phyloP scores from a whole-genome alignment of 2,329 filamentous ascomycete genomes.

The Lachnellula cervina region DNA sequence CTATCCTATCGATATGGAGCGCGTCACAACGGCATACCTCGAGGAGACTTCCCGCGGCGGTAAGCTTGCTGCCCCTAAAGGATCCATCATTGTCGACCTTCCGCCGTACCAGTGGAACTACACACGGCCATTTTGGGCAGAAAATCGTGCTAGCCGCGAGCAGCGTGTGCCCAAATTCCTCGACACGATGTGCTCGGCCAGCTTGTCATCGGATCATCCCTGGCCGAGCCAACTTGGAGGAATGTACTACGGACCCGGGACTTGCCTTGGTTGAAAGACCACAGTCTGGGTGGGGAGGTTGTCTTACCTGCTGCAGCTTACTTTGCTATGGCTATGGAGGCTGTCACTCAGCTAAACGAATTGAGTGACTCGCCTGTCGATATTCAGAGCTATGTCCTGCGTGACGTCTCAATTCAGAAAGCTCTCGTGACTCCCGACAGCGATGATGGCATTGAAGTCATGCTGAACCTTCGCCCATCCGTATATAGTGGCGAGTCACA shows the following conservation, averaged over 20 bases:
- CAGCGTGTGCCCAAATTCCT: conserved; percentile 34
- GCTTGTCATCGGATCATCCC: conserved; percentile 3
- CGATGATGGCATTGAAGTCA: conserved; percentile 4
- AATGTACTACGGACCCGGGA: conserved; percentile 24
- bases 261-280: conserved; percentile 42
- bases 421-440: conserved; percentile 2
- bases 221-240: conserved; percentile 9
- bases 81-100: too few relatives aligned
- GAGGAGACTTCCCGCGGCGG: neutral
- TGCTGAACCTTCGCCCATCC: conserved; percentile 19
- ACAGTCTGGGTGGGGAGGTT: conserved; percentile 33
- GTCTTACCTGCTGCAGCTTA: conserved; percentile 46
- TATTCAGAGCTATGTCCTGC: neutral
- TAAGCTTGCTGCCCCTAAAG: too few relatives aligned
- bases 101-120: neutral
- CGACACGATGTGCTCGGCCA: conserved; percentile 33
- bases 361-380: neutral
- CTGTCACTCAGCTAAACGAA: conserved; percentile 19
- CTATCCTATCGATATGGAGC: too few relatives aligned
- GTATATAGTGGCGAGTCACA: conserved; percentile 7
- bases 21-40: neutral
- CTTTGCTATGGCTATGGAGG: conserved; percentile 43
- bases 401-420: conserved; percentile 3
- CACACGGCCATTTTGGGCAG: neutral
- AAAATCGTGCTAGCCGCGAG: too few relatives aligned